A percentile compares a stretch with the other conserved stretches of the same genome.
These are phyloP conservation scores for Globisporangium okanoganense DNA, from an alignment of 352 stramenopile genomes.

Conservation along the genomic window DNA sequence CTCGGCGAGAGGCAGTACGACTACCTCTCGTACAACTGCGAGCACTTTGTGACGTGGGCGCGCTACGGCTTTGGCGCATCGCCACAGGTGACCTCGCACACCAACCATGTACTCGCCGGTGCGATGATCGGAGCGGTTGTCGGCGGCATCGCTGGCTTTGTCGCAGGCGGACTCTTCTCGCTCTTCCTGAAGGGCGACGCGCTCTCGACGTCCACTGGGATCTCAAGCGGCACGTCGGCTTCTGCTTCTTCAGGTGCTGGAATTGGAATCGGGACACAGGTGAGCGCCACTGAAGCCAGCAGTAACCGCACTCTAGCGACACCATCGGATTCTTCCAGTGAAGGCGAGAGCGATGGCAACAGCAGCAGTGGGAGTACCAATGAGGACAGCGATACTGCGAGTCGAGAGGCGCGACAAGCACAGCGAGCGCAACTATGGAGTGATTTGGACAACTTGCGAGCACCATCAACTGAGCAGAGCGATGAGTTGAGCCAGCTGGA, in stretches of 20 bases:
- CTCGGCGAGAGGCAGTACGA: constrained; percentile 57
- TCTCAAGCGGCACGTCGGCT: background rate
- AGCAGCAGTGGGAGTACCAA: constrained; percentile 1
- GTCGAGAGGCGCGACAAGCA: constrained; percentile 6
- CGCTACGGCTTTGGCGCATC: constrained; percentile 53
- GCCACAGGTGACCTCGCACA: constrained; percentile 50
- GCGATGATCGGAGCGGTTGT: constrained; percentile 59
- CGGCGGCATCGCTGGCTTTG: constrained; percentile 50
- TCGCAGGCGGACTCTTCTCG: constrained; percentile 56
- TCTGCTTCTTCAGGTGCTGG: constrained; percentile 10
- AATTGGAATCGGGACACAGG: background rate
- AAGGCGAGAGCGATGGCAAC: constrained; percentile 6
- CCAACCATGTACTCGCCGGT: constrained; percentile 55
- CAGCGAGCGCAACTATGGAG: constrained; percentile 42
- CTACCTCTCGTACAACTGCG: constrained; percentile 58
- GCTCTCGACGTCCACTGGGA: constrained; percentile 37
- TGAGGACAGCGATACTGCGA: background rate
- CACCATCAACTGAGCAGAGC: constrained; percentile 18
- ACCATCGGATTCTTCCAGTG: background rate
- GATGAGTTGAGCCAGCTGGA: constrained; percentile 38
- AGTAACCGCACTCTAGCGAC: constrained; percentile 3
- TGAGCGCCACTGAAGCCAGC: background rate
- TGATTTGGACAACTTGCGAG: constrained; percentile 19
- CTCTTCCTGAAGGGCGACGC: constrained; percentile 59
- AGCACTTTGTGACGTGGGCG: constrained; percentile 78